Evolutionary conservation across 2,329 filamentous ascomycete genomes (phyloP).

Genomic region (Penicillium glabrum): DNA sequence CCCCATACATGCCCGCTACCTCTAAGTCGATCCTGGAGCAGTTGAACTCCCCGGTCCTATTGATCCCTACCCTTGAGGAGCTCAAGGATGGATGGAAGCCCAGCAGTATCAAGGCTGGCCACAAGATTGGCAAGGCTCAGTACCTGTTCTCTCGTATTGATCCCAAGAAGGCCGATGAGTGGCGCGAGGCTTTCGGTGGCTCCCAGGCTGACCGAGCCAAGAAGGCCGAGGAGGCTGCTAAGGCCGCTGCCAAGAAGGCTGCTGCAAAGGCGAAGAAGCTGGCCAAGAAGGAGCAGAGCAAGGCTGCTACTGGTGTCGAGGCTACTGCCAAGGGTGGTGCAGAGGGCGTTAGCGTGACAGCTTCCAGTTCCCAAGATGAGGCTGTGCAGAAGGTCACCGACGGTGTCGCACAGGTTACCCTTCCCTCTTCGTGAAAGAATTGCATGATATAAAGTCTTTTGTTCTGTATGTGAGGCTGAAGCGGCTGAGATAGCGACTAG

Average conservation of each 20-base stretch:
- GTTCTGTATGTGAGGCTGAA: background rate
- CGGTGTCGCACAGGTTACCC: constrained; percentile 43
- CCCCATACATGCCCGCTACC: constrained; percentile 84
- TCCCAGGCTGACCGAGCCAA: constrained; percentile 66
- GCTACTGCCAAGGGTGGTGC: constrained; percentile 36
- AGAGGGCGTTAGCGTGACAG: constrained; percentile 24
- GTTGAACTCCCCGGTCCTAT: constrained; percentile 60
- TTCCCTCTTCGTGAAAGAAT: constrained; percentile 37
- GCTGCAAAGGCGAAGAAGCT: constrained; percentile 36
- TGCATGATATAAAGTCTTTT: background rate
- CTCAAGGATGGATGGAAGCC: constrained; percentile 62
- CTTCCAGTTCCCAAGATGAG: constrained; percentile 30
- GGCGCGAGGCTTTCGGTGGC: constrained; percentile 73
- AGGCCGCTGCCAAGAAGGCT: constrained; percentile 39
- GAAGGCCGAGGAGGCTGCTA: constrained; percentile 59
- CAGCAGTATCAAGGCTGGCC: constrained; percentile 63
- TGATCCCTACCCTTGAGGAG: constrained; percentile 57
- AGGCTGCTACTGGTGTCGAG: constrained; percentile 36
- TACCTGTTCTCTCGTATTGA: constrained; percentile 85
- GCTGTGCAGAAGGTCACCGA: constrained; percentile 42
- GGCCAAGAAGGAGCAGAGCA: constrained; percentile 39
- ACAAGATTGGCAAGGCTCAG: constrained; percentile 76
- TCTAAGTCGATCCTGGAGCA: constrained; percentile 74
- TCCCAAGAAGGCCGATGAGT: constrained; percentile 76
- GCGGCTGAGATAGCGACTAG: background rate